A percentile compares a stretch with the other conserved stretches of the same genome.
phyloP scores from a whole-genome alignment of 371 early-diverging fungal species.

The Zancudomyces culisetae region DNA sequence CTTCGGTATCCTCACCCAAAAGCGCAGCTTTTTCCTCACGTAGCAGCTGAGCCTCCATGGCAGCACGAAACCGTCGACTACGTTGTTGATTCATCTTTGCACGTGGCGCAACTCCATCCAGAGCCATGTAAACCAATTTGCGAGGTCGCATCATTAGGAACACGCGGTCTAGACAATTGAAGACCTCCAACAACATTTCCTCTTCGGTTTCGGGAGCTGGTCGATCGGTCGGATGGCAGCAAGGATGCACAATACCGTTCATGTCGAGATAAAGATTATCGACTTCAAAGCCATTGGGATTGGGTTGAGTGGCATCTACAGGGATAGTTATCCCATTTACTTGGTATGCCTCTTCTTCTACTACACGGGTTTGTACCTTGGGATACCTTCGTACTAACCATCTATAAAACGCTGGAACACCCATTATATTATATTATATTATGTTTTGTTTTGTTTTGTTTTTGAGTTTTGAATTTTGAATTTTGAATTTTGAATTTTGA shows the following conservation, averaged over 20 bases:
- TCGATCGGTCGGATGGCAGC: conserved; percentile 86
- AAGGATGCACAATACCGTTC: conserved; percentile 99
- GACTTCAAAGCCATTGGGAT: conserved; percentile 82
- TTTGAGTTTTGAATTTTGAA: not conserved
- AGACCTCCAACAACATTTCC: conserved; percentile 89
- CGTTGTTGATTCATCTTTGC: conserved; percentile 99
- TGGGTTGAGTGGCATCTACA: conserved; percentile 72
- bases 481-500: no score
- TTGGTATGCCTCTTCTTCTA: conserved; percentile 47
- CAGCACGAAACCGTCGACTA: conserved; percentile 85
- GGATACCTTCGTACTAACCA: conserved; percentile 95
- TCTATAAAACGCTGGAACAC: conserved; percentile 68
- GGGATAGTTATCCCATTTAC: conserved; percentile 57
- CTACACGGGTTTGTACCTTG: conserved; percentile 54
- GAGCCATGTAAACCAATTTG: conserved; percentile 91
- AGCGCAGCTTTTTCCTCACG: conserved; percentile 39
- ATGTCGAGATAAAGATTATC: conserved; percentile 98
- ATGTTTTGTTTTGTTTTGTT: not conserved
- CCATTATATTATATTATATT: conserved; percentile 29
- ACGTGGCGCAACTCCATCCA: conserved; percentile 96
- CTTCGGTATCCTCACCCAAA: conserved; percentile 26
- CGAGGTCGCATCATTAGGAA: conserved; percentile 82
- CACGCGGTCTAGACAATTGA: conserved; percentile 88
- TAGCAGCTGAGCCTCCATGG: conserved; percentile 63
- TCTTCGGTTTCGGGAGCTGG: conserved; percentile 76